Percentiles rank a stretch among this genome's conserved stretches.
Evolutionary conservation across 768 basidiomycete species (phyloP).

Genomic region (Macrolepiota fuliginosa): DNA sequence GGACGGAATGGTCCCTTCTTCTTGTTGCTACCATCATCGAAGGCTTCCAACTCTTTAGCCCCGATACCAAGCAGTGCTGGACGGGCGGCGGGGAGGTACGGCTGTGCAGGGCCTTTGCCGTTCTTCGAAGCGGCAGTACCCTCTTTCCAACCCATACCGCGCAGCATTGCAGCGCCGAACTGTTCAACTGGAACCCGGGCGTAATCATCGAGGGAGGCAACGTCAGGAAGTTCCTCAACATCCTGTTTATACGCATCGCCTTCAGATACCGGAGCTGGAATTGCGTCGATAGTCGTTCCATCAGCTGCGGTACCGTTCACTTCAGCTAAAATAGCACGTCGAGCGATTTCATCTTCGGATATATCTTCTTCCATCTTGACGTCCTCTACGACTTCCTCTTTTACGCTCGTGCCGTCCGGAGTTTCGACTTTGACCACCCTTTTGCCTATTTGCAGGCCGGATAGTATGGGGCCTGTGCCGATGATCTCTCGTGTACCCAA

Average conservation of each 20-base stretch:
- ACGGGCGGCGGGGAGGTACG: constrained; percentile 79
- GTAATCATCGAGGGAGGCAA: constrained; percentile 81
- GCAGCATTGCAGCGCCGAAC: constrained; percentile 89
- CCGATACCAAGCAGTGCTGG: constrained; percentile 92
- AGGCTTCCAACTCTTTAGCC: constrained; percentile 80
- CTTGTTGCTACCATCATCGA: constrained; percentile 66
- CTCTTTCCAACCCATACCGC: constrained; percentile 97
- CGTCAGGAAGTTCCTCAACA: constrained; percentile 73
- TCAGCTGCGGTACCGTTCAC: constrained; percentile 38
- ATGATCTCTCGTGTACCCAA: constrained; percentile 73
- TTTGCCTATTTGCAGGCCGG: constrained; percentile 60
- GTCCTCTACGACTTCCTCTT: constrained; percentile 23
- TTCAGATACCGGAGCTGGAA: constrained; percentile 68
- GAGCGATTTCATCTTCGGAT: constrained; percentile 76
- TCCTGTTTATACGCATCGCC: constrained; percentile 84
- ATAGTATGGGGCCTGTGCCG: constrained; percentile 70
- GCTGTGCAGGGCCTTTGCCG: constrained; percentile 63
- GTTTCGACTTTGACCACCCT: constrained; percentile 28
- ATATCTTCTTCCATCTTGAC: constrained; percentile 39
- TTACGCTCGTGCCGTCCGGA: constrained; percentile 15
- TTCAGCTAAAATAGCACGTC: constrained; percentile 74
- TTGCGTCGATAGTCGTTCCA: constrained; percentile 55
- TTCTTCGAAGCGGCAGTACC: constrained; percentile 69
- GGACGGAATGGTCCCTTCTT: constrained; percentile 45
- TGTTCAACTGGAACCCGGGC: constrained; percentile 87